Base-by-base conservation (phyloP, 257 asterid genomes). In the Datura wrightii region DNA sequence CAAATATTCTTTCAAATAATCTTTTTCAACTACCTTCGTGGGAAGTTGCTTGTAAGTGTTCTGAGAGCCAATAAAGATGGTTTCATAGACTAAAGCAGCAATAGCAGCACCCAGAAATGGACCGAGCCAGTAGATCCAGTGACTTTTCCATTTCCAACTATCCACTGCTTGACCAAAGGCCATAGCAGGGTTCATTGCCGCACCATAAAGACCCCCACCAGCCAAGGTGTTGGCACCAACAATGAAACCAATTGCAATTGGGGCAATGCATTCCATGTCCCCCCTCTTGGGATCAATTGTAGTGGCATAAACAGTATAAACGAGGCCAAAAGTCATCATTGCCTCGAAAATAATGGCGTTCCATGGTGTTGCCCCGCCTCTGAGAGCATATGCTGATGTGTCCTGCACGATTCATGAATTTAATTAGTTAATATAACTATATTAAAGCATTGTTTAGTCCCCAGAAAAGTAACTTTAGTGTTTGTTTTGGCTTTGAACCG, bases 221-320 rank as follows among this genome's bases (percentile, higher is more conserved):
- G 93, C 95, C 84, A 94, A 84, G 89, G 92, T 92, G 89, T 94
- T 94, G 79, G 98, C 98, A 6, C 98, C 97, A 10, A 94, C 97
- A 7, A 91, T 92, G 89, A 94, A 90, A 31, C 97, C 95, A 19
- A 94, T 94, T 79, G 95, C 94, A 52, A 92, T 85, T 19, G 97
- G 97, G 1, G 97, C 97, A 52, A 94, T 90, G 90, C 84, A 89
- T 39, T 96, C 97, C 4, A 92, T 60, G 80, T 92, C 91, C 2
- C 97, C 97, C 83, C 89, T 94, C 91, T 94, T 94, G 31, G 97
- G 96, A 60, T 94, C 97, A n/a, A 94, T 90, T 0, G 97, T 96
- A 0, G 96, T 93, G 48, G 55, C 55, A 50, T 50, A 50, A 50
- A 50, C 59, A 4, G n/a, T 54, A 24, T 24, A 24, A 24, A 24